Evolutionary conservation across 345 rosid species (phyloP).

Genomic region (Carallia brachiata): DNA sequence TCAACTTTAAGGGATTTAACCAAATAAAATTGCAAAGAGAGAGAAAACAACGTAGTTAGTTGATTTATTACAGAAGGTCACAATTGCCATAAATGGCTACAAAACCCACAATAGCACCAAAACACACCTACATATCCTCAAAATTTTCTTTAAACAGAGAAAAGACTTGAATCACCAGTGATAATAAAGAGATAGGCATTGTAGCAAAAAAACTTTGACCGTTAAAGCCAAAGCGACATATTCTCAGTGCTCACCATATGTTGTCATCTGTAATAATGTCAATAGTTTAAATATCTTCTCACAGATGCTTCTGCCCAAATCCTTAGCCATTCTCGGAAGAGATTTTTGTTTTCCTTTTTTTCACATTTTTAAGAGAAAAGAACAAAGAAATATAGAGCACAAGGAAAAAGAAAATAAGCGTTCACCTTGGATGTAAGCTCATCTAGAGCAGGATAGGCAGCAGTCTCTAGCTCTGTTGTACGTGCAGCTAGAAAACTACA

Average conservation of each 20-base stretch:
- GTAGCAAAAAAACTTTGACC: too few relatives aligned
- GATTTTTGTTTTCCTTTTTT: not conserved
- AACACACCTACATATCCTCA: not conserved
- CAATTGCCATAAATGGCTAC: too few relatives aligned
- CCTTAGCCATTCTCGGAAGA: not conserved
- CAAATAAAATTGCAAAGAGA: too few relatives aligned
- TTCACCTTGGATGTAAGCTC: constrained; percentile 88
- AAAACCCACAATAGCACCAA: too few relatives aligned
- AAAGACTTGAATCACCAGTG: not conserved
- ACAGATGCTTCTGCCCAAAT: not conserved
- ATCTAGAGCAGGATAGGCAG: constrained; percentile 97
- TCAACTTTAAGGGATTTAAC: too few relatives aligned
- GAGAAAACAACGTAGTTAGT: too few relatives aligned
- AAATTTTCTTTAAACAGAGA: not conserved
- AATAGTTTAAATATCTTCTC: not conserved
- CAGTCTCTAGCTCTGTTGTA: constrained; percentile 79
- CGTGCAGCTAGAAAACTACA: constrained; percentile 96
- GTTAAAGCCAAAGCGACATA: not conserved
- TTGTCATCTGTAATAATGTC: not conserved
- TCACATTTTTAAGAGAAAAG: not conserved
- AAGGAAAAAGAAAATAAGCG: constrained; percentile 34
- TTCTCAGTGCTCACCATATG: not conserved
- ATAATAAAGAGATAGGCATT: not conserved
- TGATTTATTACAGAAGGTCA: too few relatives aligned
- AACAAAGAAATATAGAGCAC: constrained; percentile 34